Conservation (phyloP, 1,284 basidiomycete species). For the Ceratobasidium theobromae region DNA sequence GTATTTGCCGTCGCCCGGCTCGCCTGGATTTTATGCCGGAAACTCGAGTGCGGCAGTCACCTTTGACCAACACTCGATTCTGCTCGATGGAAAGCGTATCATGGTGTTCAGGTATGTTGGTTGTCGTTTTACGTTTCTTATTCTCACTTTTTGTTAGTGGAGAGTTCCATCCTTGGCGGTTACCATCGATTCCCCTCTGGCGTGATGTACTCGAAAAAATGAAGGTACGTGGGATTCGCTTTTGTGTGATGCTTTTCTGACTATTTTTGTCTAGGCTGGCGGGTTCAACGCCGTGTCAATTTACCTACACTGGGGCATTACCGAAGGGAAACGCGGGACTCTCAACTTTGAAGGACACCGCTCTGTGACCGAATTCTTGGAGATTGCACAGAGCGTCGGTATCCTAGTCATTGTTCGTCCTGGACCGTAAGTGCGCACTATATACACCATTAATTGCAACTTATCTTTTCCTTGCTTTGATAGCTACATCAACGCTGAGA, state of each 20-base stretch:
- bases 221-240: slow-evolving; percentile 6
- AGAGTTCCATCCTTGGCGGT: slow-evolving; percentile 28
- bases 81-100: slow-evolving; percentile 26
- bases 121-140: not conserved
- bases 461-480: not conserved
- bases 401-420: slow-evolving; percentile 31
- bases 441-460: not conserved
- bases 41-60: slow-evolving; percentile 47
- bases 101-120: slow-evolving; percentile 1
- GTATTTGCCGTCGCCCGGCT: slow-evolving; percentile 35
- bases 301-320: slow-evolving; percentile 31
- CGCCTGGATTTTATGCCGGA: slow-evolving; percentile 46
- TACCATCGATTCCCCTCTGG: slow-evolving; percentile 30
- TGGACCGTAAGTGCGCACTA: slow-evolving; percentile 37
- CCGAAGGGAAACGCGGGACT: slow-evolving; percentile 10
- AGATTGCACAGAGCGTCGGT: slow-evolving; percentile 23
- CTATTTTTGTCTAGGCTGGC: slow-evolving; percentile 6
- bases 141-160: not conserved
- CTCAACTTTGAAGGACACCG: slow-evolving; percentile 28
- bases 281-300: slow-evolving; percentile 32
- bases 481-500: slow-evolving; percentile 32
- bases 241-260: not conserved
- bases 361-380: slow-evolving; percentile 25
- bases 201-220: slow-evolving; percentile 32
- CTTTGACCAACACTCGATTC: slow-evolving; percentile 37